These are phyloP conservation scores for Nicotiana obtusifolia DNA, from an alignment of 257 asterid genomes.

Conservation along the genomic window DNA sequence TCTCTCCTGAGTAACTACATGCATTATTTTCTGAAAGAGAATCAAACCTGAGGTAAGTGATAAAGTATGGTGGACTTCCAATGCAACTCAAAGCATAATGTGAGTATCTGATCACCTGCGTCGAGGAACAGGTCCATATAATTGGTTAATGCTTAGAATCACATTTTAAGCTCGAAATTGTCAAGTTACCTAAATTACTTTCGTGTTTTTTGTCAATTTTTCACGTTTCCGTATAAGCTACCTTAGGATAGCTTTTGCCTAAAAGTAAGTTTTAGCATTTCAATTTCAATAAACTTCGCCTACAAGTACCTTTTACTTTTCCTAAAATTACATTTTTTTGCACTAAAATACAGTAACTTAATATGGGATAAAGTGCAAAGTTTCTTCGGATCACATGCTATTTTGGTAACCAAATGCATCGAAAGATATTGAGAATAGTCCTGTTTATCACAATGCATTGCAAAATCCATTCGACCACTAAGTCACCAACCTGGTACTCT, in stretches of 20 bases:
- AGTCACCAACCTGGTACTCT: background rate
- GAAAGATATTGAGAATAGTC: no score
- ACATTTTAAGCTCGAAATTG: background rate
- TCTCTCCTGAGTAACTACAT: slow-evolving; percentile 1
- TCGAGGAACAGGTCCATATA: background rate
- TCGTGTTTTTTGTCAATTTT: background rate
- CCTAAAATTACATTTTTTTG: background rate
- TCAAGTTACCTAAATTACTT: background rate
- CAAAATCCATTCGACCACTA: background rate
- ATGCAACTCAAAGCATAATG: slow-evolving; percentile 65
- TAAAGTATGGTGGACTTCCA: slow-evolving; percentile 58
- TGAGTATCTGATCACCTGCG: slow-evolving; percentile 73
- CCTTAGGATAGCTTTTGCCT: background rate
- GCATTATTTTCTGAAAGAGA: background rate
- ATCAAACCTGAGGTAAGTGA: slow-evolving; percentile 62
- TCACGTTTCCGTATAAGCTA: background rate
- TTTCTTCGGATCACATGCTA: background rate
- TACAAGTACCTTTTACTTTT: background rate
- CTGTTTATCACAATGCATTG: background rate
- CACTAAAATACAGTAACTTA: background rate
- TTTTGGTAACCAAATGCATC: background rate
- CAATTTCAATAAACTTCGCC: background rate
- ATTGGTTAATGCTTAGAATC: background rate
- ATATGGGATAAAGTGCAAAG: background rate
- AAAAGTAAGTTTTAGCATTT: background rate